Conservation (phyloP, 257 asterid genomes). For the Lycium ferocissimum region DNA sequence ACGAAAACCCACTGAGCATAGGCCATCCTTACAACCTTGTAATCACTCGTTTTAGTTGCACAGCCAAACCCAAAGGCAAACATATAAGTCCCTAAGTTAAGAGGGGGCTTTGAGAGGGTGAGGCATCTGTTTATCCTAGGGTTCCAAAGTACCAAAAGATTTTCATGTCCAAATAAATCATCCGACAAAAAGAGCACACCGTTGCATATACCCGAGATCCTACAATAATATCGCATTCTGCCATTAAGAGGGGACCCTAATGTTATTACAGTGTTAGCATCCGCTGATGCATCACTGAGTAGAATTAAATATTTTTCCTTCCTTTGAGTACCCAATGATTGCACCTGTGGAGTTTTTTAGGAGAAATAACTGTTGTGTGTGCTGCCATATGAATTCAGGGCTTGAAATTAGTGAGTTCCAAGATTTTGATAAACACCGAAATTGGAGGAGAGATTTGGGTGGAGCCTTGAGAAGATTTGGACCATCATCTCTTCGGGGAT, state of each 20-base stretch:
- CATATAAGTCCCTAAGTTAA: background rate
- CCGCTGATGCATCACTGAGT: background rate
- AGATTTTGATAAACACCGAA: conserved; percentile 30
- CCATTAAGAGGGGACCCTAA: conserved; percentile 17
- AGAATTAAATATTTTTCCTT: conserved; percentile 11
- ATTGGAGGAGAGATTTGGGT: conserved; percentile 26
- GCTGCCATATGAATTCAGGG: conserved; percentile 29
- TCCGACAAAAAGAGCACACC: conserved; percentile 44
- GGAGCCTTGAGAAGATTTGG: conserved; percentile 29
- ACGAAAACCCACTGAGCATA: conserved; percentile 25
- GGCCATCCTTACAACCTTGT: conserved; percentile 33
- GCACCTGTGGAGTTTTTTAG: background rate
- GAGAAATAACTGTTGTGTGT: background rate
- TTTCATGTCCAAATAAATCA: conserved; percentile 35
- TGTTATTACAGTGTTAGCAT: background rate
- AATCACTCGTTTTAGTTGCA: conserved; percentile 28
- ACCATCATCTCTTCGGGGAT: conserved; percentile 26
- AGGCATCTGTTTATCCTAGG: conserved; percentile 41
- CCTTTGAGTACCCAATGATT: background rate
- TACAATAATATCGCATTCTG: conserved; percentile 32
- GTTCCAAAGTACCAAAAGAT: conserved; percentile 44
- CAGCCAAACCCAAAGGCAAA: conserved; percentile 33
- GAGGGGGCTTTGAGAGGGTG: conserved; percentile 34
- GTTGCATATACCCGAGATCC: conserved; percentile 44
- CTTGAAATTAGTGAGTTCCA: conserved; percentile 25